A percentile compares a stretch with the other conserved stretches of the same genome.
phyloP scores from a whole-genome alignment of 768 basidiomycete species.

The Termitomyces titanicus region DNA sequence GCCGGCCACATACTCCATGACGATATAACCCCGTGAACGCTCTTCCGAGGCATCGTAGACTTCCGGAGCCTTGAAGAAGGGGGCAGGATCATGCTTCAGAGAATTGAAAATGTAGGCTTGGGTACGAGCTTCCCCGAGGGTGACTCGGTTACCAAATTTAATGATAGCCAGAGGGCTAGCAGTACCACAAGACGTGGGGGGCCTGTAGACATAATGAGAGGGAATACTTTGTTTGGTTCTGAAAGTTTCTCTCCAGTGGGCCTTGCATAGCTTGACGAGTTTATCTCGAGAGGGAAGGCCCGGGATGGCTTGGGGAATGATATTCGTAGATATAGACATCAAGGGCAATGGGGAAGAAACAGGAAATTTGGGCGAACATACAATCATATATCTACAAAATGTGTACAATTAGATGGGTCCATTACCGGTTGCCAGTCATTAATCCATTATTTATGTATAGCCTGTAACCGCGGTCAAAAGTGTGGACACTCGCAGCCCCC shows the following conservation, averaged over 20 bases:
- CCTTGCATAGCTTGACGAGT: not conserved
- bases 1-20: not conserved
- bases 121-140: not conserved
- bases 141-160: not conserved
- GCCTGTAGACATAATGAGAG: not conserved
- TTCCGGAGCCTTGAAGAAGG: not conserved
- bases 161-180: not conserved
- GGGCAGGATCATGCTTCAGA: not conserved
- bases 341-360: too few relatives aligned
- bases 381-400: too few relatives aligned
- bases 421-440: too few relatives aligned
- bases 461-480: too few relatives aligned
- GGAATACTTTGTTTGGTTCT: not conserved
- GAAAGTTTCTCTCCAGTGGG: not conserved
- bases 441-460: too few relatives aligned
- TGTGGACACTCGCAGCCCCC: too few relatives aligned
- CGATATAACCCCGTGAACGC: not conserved
- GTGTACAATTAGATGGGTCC: too few relatives aligned
- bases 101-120: not conserved
- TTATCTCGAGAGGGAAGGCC: not conserved
- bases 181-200: not conserved
- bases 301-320: not conserved
- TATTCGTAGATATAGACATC: not conserved
- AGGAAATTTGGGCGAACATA: too few relatives aligned
- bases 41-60: not conserved